These are phyloP conservation scores for Antitrichia curtipendula DNA, from an alignment of 225 moss, liverwort and hornwort species.

Conservation along the genomic window DNA sequence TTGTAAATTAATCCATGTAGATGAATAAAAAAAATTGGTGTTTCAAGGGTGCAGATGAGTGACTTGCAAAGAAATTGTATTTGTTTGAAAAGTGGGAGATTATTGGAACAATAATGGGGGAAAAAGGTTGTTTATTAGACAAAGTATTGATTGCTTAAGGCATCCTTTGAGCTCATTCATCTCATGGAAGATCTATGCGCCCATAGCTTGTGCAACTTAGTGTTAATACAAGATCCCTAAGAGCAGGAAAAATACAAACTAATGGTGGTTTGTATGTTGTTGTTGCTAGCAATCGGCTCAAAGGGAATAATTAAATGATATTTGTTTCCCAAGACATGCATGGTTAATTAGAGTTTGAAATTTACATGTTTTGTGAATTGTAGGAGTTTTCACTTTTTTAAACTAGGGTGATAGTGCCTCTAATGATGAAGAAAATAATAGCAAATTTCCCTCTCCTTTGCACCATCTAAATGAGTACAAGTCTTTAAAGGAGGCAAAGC, in stretches of 20 bases:
- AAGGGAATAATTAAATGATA: not conserved
- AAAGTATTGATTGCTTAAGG: not conserved
- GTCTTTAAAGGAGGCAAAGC: not conserved
- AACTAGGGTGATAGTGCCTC: rapidly evolving
- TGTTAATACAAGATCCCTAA: rapidly evolving
- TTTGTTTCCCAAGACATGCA: not conserved
- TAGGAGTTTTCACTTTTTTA: not conserved
- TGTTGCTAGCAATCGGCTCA: not conserved
- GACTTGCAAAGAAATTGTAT: not conserved
- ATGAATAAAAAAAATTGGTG: not conserved
- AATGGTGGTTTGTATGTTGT: not conserved
- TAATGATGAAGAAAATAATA: not conserved
- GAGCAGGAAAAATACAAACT: not conserved
- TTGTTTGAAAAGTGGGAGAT: not conserved
- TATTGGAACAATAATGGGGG: not conserved
- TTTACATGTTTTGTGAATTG: too few relatives aligned
- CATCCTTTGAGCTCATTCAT: not conserved
- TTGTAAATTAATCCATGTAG: not conserved
- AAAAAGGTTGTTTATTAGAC: rapidly evolving
- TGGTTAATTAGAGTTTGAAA: not conserved
- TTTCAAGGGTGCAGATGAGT: not conserved
- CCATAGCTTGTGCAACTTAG: not conserved
- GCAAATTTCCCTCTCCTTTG: not conserved
- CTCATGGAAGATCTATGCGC: rapidly evolving
- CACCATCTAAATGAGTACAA: not conserved